Percentiles rank a stretch among this genome's conserved stretches.
phyloP scores from a whole-genome alignment of 257 asterid genomes.

The Nicotiana benthamiana region DNA sequence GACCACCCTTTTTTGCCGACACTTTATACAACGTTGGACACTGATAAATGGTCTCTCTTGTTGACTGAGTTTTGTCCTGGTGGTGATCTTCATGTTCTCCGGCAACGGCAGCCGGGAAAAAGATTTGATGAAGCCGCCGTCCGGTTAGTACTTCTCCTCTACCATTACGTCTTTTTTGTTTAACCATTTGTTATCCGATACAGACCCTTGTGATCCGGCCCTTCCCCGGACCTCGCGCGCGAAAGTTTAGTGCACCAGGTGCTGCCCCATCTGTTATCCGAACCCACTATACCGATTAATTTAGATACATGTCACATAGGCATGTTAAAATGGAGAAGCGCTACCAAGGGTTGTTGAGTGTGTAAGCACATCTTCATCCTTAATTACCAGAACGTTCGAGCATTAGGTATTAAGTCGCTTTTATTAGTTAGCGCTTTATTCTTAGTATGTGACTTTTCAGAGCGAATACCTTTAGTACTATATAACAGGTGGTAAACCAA shows the following conservation, averaged over 20 bases:
- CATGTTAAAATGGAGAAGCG: too few relatives aligned
- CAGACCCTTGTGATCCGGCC: too few relatives aligned
- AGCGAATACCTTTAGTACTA: too few relatives aligned
- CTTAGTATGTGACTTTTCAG: rapidly evolving
- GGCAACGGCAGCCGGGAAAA: slow-evolving; percentile 56
- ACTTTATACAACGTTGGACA: slow-evolving; percentile 51
- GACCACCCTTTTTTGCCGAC: slow-evolving; percentile 83
- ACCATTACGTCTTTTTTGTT: background rate
- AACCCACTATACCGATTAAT: background rate
- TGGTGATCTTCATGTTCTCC: slow-evolving; percentile 74
- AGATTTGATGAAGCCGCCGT: slow-evolving; percentile 52
- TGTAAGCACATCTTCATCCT: too few relatives aligned
- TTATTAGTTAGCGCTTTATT: too few relatives aligned
- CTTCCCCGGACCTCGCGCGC: too few relatives aligned
- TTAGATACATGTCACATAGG: too few relatives aligned
- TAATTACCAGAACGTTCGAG: too few relatives aligned
- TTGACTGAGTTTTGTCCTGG: slow-evolving; percentile 77
- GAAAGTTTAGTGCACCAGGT: too few relatives aligned
- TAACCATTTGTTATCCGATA: background rate
- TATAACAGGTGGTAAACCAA: too few relatives aligned
- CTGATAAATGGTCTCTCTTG: slow-evolving; percentile 59
- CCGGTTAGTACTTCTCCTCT: slow-evolving; percentile 35
- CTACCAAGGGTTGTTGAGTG: too few relatives aligned
- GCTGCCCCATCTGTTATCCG: background rate
- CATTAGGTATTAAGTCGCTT: too few relatives aligned